Evolutionary conservation across 1,139 yeast species (phyloP), one percentile per base, ranked within the genome.

Genomic region (Geotrichum australiense): DNA sequence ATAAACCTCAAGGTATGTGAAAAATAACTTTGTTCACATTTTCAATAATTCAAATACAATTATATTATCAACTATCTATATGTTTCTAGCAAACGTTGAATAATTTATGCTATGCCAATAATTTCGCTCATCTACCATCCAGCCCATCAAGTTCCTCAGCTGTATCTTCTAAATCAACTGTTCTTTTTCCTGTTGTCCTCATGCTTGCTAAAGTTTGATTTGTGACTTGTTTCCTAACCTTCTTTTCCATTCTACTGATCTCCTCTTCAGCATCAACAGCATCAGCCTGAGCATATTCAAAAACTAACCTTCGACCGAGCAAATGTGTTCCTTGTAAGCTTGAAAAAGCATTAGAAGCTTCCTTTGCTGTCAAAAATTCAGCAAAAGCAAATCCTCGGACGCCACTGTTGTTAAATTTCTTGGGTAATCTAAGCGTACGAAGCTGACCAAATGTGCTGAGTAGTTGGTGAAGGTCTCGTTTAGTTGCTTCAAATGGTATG

Each of bases 321-420:
- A 91, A 81, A 73, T 91, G 99, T 2, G 93, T 96, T 48, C 98
- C 98, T 61, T 81, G 84, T 51, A 91, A 73, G 59, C 89, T 93
- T 54, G 80, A 80, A 89, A 91, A 83, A n/a, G 97, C 98, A 58
- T 71, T 78, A 59, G 83, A 95, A 1, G 98, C 97, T 63, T 91
- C 99, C 62, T 87, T 85, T 31, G 86, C 73, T 35, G 93, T 69
- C 15, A 82, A 70, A 57, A 83, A 93, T 63, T 91, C 99, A 37
- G 93, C 96, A 62, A 91, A 91, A 0, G 98, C 98, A 68, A 91
- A 91, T 59, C 99, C 99, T 61, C 98, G 78, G 19, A 26, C 39
- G 24, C 39, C 39, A 26, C 32, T 14, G 61, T 82, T 83, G 70
- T 91, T 94, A 68, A 89, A 87, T 62, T 93, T 93, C 74, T 83